phyloP scores from a whole-genome alignment of 176 grass and related monocot species.

The Eremochloa ophiuroides region DNA sequence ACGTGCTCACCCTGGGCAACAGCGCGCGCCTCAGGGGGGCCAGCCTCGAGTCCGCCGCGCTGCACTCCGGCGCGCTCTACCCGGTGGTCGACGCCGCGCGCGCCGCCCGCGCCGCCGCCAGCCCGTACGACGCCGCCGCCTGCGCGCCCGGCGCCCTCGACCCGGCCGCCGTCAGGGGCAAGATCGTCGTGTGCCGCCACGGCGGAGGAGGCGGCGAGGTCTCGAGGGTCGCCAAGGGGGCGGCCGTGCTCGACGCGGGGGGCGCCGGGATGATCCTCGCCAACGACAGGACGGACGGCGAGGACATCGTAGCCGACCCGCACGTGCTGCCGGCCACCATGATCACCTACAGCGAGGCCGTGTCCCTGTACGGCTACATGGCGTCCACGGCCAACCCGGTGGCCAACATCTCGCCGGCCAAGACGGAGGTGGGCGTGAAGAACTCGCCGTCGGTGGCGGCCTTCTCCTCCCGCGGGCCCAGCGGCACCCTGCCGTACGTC shows the following conservation, averaged over 20 bases:
- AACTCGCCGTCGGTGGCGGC: conserved; percentile 47
- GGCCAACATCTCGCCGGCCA: conserved; percentile 50
- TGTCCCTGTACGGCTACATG: conserved; percentile 45
- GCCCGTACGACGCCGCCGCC: background rate
- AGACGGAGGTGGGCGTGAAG: conserved; percentile 53
- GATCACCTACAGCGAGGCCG: conserved; percentile 50
- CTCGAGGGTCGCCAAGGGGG: conserved; percentile 24
- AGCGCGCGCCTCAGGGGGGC: conserved; percentile 24
- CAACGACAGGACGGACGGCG: conserved; percentile 17
- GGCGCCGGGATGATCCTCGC: conserved; percentile 68
- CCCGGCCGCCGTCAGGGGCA: conserved; percentile 42
- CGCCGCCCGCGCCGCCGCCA: background rate
- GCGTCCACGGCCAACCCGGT: conserved; percentile 25
- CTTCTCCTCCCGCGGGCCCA: conserved; percentile 72
- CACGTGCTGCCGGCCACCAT: conserved; percentile 70
- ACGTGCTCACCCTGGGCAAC: conserved; percentile 57
- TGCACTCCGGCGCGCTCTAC: conserved; percentile 15
- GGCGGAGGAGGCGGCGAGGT: background rate
- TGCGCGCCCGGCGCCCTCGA: conserved; percentile 51
- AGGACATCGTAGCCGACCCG: conserved; percentile 34
- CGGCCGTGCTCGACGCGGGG: conserved; percentile 35
- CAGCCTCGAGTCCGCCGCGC: conserved; percentile 28
- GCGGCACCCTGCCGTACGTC: conserved; percentile 37
- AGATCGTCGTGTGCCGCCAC: conserved; percentile 59
- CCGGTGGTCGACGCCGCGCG: conserved; percentile 30